Conservation (phyloP, 495 filamentous ascomycete genomes). For the Aspergillus indologenus region DNA sequence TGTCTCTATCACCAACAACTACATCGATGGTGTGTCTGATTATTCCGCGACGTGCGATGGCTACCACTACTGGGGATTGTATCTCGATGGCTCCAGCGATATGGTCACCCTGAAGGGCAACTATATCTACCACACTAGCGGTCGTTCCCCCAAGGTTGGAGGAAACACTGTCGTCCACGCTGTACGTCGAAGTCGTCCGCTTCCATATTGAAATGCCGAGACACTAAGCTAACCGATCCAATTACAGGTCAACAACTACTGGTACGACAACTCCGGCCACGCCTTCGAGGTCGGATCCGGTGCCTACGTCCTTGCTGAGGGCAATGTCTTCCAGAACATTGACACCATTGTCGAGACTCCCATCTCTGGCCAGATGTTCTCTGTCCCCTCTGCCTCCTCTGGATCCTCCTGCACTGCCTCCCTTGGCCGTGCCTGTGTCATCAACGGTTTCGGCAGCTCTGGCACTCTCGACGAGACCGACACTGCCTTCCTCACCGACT, state of each 20-base stretch:
- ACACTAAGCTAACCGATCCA: background rate
- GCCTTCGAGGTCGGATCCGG: conserved; percentile 54
- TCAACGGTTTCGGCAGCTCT: conserved; percentile 47
- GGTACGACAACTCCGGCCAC: conserved; percentile 50
- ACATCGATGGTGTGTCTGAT: conserved; percentile 38
- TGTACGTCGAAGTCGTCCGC: conserved; percentile 11
- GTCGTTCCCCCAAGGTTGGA: conserved; percentile 42
- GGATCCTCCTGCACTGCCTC: conserved; percentile 39
- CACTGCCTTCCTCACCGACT: conserved; percentile 38
- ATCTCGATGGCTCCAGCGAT: conserved; percentile 40
- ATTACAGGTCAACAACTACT: conserved; percentile 59
- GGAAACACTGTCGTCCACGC: conserved; percentile 43
- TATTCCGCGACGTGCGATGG: conserved; percentile 45
- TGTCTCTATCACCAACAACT: conserved; percentile 47
- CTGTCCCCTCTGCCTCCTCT: conserved; percentile 28
- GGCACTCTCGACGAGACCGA: conserved; percentile 29
- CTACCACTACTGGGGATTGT: conserved; percentile 48
- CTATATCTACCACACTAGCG: conserved; percentile 47
- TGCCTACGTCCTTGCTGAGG: conserved; percentile 53
- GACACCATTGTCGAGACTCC: conserved; percentile 24
- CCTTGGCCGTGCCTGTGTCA: conserved; percentile 43
- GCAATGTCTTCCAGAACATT: conserved; percentile 56
- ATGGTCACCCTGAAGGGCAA: conserved; percentile 45
- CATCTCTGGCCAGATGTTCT: conserved; percentile 43
- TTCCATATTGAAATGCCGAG: background rate